Base-by-base conservation (phyloP, 1,284 basidiomycete species). In the Ustilago esculenta region DNA sequence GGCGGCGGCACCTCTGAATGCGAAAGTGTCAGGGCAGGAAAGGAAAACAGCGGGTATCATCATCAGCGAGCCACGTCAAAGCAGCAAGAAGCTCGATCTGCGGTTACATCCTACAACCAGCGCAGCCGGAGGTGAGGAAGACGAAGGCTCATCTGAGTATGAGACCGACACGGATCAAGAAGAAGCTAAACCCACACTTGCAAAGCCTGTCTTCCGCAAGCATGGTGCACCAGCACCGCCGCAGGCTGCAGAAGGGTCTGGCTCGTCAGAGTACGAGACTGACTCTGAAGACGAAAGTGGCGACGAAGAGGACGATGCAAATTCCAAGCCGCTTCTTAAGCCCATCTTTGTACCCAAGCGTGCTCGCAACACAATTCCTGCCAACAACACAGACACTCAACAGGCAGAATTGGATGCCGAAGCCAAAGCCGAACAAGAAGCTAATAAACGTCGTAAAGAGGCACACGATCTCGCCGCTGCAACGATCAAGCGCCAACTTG, bases 331-430 rank as follows among this genome's bases (percentile, higher is more conserved):
- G 61, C 86, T 66, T 84, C 91, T 93, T 82, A 87, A 92, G 67
- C 93, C 94, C 1, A 88, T 94, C 1, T 96, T 95, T 79, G 87
- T 95, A 12, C 90, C 92, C 51, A 95, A 94, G 92, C 92, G 79
- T 48, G 88, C 84, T 30, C 64, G 49, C 34, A 14, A 47, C 12
- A 49, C 71, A 17, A 53, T 60, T n/a, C 11, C 53, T 11, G 12
- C 52, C 33, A 21, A 30, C 39, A 15, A 42, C 21, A 25, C 50
- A 9, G 30, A 47, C 49, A 43, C 39, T 35, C 41, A 51, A 44
- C 11, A 52, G 30, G 43, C 43, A 33, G 56, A 44, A 17, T 44
- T 34, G 9, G 84, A 84, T 12, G 87, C 86, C 50, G 90, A 91
- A 57, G 85, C 85, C n/a, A 84, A 88, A 72, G 88, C 91, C 59